Percentiles rank a stretch among this genome's conserved stretches.
These are phyloP conservation scores for Breviolum minutum DNA, from an alignment of 73 alveolate species.

Conservation along the genomic window DNA sequence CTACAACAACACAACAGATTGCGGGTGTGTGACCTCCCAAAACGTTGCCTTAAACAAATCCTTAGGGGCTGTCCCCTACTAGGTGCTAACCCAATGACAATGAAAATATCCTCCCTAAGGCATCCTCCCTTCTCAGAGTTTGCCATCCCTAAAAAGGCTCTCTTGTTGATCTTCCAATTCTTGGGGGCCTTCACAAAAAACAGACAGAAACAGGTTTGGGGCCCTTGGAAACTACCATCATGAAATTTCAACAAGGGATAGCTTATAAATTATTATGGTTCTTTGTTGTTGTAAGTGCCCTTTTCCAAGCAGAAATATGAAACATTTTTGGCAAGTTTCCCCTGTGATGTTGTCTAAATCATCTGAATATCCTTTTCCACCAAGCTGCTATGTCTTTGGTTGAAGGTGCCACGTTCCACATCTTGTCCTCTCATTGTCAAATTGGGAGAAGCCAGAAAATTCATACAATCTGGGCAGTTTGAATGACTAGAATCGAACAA, in stretches of 20 bases:
- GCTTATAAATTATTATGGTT: neutral
- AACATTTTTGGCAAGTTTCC: neutral
- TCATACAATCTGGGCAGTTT: no score
- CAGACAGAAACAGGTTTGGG: no score
- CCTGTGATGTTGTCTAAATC: neutral
- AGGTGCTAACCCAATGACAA: no score
- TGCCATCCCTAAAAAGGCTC: no score
- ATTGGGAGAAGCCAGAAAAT: slow-evolving; percentile 12
- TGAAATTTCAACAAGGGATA: no score
- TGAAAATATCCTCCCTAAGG: no score
- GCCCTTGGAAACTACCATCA: no score
- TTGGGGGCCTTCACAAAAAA: no score
- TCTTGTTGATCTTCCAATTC: no score
- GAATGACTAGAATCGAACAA: neutral
- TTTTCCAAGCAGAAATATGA: neutral
- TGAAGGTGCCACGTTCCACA: slow-evolving; percentile 99
- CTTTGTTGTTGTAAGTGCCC: neutral
- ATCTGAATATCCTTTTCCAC: neutral
- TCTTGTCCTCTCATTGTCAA: slow-evolving; percentile 97
- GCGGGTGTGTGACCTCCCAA: neutral
- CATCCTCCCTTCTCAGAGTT: no score
- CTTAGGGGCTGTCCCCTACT: no score
- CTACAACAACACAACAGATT: neutral
- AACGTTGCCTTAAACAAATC: no score
- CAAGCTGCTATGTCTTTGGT: slow-evolving; percentile 97